Base-by-base conservation (phyloP, 2,329 filamentous ascomycete genomes). In the Colletotrichum euphorbiae region DNA sequence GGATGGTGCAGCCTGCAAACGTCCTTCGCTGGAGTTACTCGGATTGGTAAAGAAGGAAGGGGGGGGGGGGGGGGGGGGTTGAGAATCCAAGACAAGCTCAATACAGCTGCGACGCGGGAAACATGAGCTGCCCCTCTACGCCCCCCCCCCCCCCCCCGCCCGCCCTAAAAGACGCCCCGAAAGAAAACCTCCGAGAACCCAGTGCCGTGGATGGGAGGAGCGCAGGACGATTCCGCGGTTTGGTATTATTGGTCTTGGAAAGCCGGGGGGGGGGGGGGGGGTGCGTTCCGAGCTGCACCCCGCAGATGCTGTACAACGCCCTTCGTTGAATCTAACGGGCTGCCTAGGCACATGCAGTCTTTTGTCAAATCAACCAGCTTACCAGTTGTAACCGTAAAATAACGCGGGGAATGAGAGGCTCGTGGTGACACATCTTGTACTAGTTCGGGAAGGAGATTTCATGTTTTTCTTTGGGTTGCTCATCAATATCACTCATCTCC, bases 51-150 rank as follows among this genome's bases (percentile, higher is more conserved):
- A 36, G 36, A 36, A 19, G 9, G 21, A 21, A 13, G 48, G 19
- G 31, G 33, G n/a, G 28, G 7, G 19, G 19, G 12, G 48, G 15
- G 48, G 24, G 24, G 24, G 24, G 24, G 24, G 2, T 8, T 54
- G 33, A 40, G 31, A 54, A 38, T 40, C 50, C 50, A 40, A 54
- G 51, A 54, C 51, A 54, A 24, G 51, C 31, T 33, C 33, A 40
- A 54, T 54, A 38, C 31, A 54, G 24, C 51, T 40, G 51, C 51
- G 51, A 54, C 51, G 19, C 40, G 19, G 33, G n/a, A 38, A 38
- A 54, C 13, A 40, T 24, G 33, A 40, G 38, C 19, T 38, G 33
- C 51, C 31, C 50, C 50, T 54, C 31, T 40, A 28, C n/a, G 19
- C 38, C 12, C n/a, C 21, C 33, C 33, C 31, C n/a, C 21, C 33